Conservation (phyloP, 768 basidiomycete genomes). For the Collybia sp. region DNA sequence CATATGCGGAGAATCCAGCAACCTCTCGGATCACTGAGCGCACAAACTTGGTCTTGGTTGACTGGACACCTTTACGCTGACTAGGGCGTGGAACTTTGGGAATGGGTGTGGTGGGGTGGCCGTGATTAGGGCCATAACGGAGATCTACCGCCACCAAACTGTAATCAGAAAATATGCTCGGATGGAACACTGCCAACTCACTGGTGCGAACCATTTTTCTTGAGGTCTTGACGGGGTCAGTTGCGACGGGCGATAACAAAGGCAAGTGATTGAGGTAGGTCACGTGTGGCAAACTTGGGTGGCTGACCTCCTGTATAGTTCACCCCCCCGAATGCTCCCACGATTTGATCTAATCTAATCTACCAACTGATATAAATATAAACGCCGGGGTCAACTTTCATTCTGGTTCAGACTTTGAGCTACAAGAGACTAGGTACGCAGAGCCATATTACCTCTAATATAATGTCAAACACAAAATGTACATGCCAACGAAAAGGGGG, state of each 20-base stretch:
- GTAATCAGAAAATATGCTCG: slow-evolving; percentile 8
- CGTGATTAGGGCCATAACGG: slow-evolving; percentile 81
- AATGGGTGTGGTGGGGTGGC: slow-evolving; percentile 85
- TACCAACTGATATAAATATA: too few species aligned
- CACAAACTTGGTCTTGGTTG: slow-evolving; percentile 90
- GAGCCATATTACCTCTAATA: slow-evolving; percentile 1
- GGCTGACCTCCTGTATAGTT: slow-evolving; percentile 60
- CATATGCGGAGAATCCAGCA: slow-evolving; percentile 95
- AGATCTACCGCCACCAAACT: slow-evolving; percentile 49
- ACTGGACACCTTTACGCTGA: slow-evolving; percentile 89
- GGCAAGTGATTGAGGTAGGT: slow-evolving; percentile 7
- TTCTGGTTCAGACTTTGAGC: too few species aligned
- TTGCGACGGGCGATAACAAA: slow-evolving; percentile 17
- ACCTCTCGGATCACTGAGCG: slow-evolving; percentile 94
- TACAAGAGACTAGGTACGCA: background rate
- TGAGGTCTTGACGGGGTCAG: slow-evolving; percentile 48
- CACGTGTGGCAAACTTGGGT: slow-evolving; percentile 30
- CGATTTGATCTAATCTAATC: slow-evolving; percentile 20
- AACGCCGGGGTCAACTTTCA: too few species aligned
- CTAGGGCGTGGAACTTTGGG: slow-evolving; percentile 71
- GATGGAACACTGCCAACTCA: slow-evolving; percentile 33
- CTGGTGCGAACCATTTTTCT: slow-evolving; percentile 74
- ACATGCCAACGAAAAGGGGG: slow-evolving; percentile 11
- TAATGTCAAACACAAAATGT: slow-evolving; percentile 4
- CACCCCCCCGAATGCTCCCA: slow-evolving; percentile 17